phyloP scores from a whole-genome alignment of 2,329 filamentous ascomycete genomes.

The Phialemoniopsis sp. region DNA sequence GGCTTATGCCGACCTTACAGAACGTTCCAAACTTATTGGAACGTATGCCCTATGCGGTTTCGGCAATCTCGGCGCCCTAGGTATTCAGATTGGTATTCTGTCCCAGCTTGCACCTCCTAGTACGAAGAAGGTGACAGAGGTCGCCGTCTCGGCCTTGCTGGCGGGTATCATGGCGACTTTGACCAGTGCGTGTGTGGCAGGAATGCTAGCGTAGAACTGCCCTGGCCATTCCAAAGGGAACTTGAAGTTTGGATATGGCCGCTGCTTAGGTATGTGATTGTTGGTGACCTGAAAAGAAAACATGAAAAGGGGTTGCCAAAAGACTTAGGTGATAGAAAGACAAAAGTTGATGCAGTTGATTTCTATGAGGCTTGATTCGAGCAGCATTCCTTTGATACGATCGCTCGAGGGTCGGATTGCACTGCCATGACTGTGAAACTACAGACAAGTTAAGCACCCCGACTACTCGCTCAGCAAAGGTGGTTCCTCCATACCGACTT shows the following conservation, averaged over 20 bases:
- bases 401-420: too few relatives aligned
- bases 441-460: too few relatives aligned
- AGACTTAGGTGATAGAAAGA: too few relatives aligned
- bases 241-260: too few relatives aligned
- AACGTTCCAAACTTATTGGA: slow-evolving; percentile 69
- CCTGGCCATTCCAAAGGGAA: too few relatives aligned
- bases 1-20: slow-evolving; percentile 52
- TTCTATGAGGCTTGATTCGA: too few relatives aligned
- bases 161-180: slow-evolving; percentile 72
- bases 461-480: slow-evolving; percentile 11
- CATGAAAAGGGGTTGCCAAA: too few relatives aligned
- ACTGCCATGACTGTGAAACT: too few relatives aligned
- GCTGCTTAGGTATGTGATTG: too few relatives aligned
- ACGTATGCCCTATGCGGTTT: slow-evolving; percentile 76
- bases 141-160: slow-evolving; percentile 69
- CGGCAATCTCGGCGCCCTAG: slow-evolving; percentile 78
- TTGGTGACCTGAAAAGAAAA: too few relatives aligned
- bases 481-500: slow-evolving; percentile 29
- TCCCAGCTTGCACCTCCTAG: slow-evolving; percentile 70
- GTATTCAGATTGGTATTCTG: slow-evolving; percentile 80
- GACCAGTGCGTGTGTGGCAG: slow-evolving; percentile 27
- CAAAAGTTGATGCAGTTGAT: too few relatives aligned
- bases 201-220: slow-evolving; percentile 1
- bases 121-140: slow-evolving; percentile 64
- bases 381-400: too few relatives aligned